Evolutionary conservation across 371 early-diverging fungal genomes (phyloP).

Genomic region (Paraphysoderma sedebokerense): DNA sequence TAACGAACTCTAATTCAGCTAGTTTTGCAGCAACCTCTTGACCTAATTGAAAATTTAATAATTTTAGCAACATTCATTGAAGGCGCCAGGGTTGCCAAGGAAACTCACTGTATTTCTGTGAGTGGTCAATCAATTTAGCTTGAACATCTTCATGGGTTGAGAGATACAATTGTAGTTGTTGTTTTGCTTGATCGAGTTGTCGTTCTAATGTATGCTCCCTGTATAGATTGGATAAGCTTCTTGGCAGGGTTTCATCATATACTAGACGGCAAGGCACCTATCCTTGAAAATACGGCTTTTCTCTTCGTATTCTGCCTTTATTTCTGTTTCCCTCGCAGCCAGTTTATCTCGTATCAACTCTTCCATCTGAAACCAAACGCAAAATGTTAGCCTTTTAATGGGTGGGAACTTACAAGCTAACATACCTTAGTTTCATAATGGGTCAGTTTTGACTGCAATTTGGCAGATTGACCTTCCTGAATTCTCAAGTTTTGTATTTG

Average conservation of each 20-base stretch:
- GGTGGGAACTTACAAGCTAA: neutral
- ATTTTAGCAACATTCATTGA: too few species aligned
- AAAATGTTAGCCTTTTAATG: too few species aligned
- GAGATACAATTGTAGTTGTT: constrained; percentile 45
- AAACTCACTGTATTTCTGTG: constrained; percentile 46
- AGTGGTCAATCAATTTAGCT: constrained; percentile 46
- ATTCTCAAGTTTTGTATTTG: too few species aligned
- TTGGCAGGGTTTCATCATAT: neutral
- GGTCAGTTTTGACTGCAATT: constrained; percentile 2
- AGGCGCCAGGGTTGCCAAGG: too few species aligned
- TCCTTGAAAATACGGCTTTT: constrained; percentile 64
- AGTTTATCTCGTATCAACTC: constrained; percentile 34
- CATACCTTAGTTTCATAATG: constrained; percentile 3
- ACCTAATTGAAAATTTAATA: constrained; percentile 18
- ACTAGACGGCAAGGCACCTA: constrained; percentile 6
- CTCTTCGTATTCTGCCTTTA: constrained; percentile 47
- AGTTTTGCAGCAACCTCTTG: constrained; percentile 64
- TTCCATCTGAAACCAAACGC: too few species aligned
- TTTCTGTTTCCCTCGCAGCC: constrained; percentile 34
- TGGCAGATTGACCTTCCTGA: constrained; percentile 2
- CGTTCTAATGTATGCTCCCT: constrained; percentile 69
- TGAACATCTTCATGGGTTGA: constrained; percentile 58
- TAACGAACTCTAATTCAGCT: constrained; percentile 73
- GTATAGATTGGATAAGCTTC: neutral
- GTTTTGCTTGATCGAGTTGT: constrained; percentile 61